Evolutionary conservation across 257 asterid genomes (phyloP).

Genomic region (Leptodermis oblonga): DNA sequence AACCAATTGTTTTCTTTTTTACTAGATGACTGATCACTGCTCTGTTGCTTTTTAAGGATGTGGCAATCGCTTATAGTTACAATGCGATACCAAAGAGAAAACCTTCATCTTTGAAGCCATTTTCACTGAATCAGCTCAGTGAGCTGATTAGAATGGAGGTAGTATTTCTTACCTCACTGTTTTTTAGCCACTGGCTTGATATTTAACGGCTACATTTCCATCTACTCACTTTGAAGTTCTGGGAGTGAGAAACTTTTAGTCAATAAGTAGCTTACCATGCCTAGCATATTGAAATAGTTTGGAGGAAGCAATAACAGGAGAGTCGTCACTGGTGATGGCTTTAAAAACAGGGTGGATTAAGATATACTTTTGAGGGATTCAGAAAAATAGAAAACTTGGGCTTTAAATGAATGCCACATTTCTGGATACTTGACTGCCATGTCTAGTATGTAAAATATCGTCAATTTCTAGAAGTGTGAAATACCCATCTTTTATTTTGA

Average conservation of each 20-base stretch:
- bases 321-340: background rate
- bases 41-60: constrained; percentile 50
- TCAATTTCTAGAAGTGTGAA: background rate
- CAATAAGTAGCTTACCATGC: no score
- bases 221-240: background rate
- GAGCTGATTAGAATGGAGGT: constrained; percentile 86
- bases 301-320: background rate
- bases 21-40: constrained; percentile 15
- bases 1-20: no score
- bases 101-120: constrained; percentile 75
- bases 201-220: background rate
- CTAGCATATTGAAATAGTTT: background rate
- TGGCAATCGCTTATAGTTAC: constrained; percentile 92
- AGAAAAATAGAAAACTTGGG: background rate
- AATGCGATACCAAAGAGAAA: constrained; percentile 66
- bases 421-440: background rate
- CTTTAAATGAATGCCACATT: background rate
- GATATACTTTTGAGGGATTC: background rate
- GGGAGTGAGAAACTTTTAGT: background rate
- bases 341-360: background rate
- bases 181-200: background rate
- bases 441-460: background rate
- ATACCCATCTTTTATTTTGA: background rate
- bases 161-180: constrained; percentile 7
- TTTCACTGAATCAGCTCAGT: constrained; percentile 60